A percentile compares a stretch with the other conserved stretches of the same genome.
phyloP scores from a whole-genome alignment of 495 filamentous ascomycete species.

The Cetradonia linearis region DNA sequence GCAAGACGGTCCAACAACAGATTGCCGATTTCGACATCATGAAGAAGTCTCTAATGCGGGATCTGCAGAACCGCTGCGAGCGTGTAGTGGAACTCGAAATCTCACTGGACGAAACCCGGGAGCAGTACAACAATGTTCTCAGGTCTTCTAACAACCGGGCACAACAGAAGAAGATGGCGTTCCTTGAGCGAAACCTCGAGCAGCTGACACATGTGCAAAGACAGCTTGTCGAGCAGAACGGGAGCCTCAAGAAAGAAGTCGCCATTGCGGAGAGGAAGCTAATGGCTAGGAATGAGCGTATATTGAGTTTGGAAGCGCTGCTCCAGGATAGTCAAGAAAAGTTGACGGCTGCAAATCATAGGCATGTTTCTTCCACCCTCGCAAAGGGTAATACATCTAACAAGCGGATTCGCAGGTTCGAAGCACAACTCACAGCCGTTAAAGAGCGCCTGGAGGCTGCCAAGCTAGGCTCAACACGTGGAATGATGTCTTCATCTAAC shows the following conservation, averaged over 20 bases:
- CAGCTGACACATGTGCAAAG: conserved; percentile 94
- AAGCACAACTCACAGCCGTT: conserved; percentile 90
- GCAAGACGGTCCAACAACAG: conserved; percentile 94
- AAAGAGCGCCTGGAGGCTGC: conserved; percentile 96
- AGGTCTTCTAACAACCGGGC: conserved; percentile 92
- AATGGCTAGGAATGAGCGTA: conserved; percentile 91
- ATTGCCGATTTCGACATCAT: conserved; percentile 97
- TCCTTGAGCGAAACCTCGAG: conserved; percentile 95
- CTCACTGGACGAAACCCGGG: conserved; percentile 86
- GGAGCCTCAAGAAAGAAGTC: conserved; percentile 93
- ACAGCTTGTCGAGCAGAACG: conserved; percentile 96
- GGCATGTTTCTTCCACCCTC: conserved; percentile 33
- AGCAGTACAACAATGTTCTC: conserved; percentile 97
- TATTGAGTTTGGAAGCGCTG: conserved; percentile 79
- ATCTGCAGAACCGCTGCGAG: conserved; percentile 96
- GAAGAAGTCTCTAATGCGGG: conserved; percentile 99
- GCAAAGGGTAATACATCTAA: neutral
- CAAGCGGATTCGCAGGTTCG: conserved; percentile 55
- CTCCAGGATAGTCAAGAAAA: conserved; percentile 98
- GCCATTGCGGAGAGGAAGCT: conserved; percentile 96
- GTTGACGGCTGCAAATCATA: conserved; percentile 85
- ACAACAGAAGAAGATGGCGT: conserved; percentile 99
- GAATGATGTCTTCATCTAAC: conserved; percentile 53
- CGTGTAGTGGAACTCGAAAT: conserved; percentile 97
- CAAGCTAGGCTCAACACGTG: conserved; percentile 71